phyloP scores from a whole-genome alignment of 331 rosid genomes.

The Quercus phellos region DNA sequence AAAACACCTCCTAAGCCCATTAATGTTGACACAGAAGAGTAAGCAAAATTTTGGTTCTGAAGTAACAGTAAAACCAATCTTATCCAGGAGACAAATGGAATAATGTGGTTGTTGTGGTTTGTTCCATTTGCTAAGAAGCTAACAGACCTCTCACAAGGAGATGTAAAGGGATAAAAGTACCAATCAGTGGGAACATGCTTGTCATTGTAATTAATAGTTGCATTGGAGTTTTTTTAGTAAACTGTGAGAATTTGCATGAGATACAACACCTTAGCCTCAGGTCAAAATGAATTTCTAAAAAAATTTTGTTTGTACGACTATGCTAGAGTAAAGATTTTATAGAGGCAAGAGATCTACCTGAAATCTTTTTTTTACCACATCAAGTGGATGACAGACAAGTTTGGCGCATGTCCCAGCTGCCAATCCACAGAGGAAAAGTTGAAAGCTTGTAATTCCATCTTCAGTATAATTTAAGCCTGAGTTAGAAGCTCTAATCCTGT shows the following conservation, averaged over 20 bases:
- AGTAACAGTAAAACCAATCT: background rate
- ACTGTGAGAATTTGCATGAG: background rate
- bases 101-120: background rate
- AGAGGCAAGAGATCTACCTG: conserved; percentile 51
- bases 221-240: background rate
- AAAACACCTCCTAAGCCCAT: background rate
- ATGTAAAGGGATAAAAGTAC: background rate
- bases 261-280: background rate
- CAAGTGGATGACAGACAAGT: conserved; percentile 97
- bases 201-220: background rate
- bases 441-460: conserved; percentile 58
- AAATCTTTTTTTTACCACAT: conserved; percentile 94
- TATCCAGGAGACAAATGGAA: background rate
- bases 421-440: conserved; percentile 76
- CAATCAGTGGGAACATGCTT: background rate
- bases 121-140: background rate
- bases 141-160: background rate
- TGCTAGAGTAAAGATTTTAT: background rate
- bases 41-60: background rate
- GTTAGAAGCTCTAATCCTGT: conserved; percentile 32
- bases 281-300: background rate
- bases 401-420: conserved; percentile 93
- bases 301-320: background rate
- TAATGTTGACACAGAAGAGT: background rate
- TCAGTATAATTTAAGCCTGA: conserved; percentile 19